Percentiles rank a stretch among this genome's conserved stretches.
These are phyloP conservation scores for Lecanicillium sp. DNA, from an alignment of 2,329 filamentous ascomycete genomes.

Conservation along the genomic window DNA sequence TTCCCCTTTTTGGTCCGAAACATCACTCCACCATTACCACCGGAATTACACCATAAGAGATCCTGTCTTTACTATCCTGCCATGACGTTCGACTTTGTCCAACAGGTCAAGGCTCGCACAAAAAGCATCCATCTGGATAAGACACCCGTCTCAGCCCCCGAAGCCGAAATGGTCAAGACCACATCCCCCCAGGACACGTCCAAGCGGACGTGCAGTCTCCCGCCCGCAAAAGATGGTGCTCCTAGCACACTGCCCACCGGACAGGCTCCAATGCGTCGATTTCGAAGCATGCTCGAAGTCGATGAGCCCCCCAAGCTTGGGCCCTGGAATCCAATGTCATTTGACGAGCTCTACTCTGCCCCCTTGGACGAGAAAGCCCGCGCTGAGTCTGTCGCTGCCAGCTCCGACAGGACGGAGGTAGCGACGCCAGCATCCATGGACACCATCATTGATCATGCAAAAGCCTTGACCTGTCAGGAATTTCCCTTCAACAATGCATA, in stretches of 20 bases:
- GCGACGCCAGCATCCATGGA: slow-evolving; percentile 1
- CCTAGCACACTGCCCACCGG: no score
- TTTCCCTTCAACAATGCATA: slow-evolving; percentile 13
- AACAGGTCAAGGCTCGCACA: slow-evolving; percentile 36
- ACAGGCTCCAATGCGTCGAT: slow-evolving; percentile 18
- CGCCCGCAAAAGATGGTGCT: slow-evolving; percentile 9
- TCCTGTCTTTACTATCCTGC: slow-evolving; percentile 18
- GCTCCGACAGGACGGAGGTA: slow-evolving; percentile 3
- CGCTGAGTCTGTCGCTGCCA: slow-evolving; percentile 15
- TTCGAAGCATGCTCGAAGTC: slow-evolving; percentile 47
- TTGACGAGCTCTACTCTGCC: slow-evolving; percentile 37
- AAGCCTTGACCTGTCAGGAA: slow-evolving; percentile 25
- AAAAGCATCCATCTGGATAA: slow-evolving; percentile 43
- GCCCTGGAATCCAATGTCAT: slow-evolving; percentile 34
- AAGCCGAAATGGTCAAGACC: slow-evolving; percentile 10
- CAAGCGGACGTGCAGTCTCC: slow-evolving; percentile 27
- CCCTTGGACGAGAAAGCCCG: slow-evolving; percentile 2
- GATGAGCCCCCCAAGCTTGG: slow-evolving; percentile 39
- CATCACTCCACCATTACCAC: slow-evolving; percentile 12
- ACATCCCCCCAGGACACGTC: slow-evolving; percentile 11
- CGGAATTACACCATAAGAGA: slow-evolving; percentile 9
- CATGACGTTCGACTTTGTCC: slow-evolving; percentile 35
- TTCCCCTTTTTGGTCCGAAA: slow-evolving; percentile 24
- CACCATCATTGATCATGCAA: slow-evolving; percentile 1
- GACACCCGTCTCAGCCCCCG: slow-evolving; percentile 11